These are phyloP conservation scores for Phalaenopsis aphrodite DNA, from an alignment of 106 monocot genomes.

Conservation along the genomic window DNA sequence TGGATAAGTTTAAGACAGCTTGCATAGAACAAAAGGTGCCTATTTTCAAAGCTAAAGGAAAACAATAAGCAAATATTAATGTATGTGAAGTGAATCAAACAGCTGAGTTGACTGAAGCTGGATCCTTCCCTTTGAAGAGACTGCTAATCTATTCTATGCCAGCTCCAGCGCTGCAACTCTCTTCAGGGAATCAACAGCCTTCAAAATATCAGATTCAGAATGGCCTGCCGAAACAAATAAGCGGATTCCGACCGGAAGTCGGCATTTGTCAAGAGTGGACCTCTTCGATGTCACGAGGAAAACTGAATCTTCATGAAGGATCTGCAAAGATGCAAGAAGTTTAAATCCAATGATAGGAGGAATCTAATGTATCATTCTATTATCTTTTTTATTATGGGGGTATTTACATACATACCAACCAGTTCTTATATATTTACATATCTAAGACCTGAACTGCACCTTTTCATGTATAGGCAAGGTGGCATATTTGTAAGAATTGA, in stretches of 20 bases:
- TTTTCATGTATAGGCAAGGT: too few species aligned
- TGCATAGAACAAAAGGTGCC: neutral
- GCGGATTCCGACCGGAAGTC: slow-evolving; percentile 45
- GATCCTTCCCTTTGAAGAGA: neutral
- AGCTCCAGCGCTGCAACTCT: slow-evolving; percentile 36
- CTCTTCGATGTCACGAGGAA: slow-evolving; percentile 48
- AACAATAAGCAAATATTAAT: neutral
- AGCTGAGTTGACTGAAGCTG: neutral
- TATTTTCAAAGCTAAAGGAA: neutral
- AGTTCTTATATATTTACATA: too few species aligned
- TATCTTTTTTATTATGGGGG: neutral
- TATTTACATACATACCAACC: too few species aligned
- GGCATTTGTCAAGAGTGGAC: slow-evolving; percentile 48
- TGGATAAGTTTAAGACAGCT: neutral
- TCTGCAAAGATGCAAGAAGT: slow-evolving; percentile 12
- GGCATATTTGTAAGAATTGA: too few species aligned
- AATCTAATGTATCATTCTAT: neutral
- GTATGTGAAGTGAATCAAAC: neutral
- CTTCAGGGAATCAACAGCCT: slow-evolving; percentile 37
- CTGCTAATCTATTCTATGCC: neutral
- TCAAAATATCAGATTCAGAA: slow-evolving; percentile 34
- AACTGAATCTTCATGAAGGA: slow-evolving; percentile 40
- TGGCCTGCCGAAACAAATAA: slow-evolving; percentile 57
- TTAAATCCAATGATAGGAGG: neutral
- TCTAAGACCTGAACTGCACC: too few species aligned